Evolutionary conservation across 2,329 filamentous ascomycete genomes (phyloP).

Genomic region (Penicillium griseofulvum): DNA sequence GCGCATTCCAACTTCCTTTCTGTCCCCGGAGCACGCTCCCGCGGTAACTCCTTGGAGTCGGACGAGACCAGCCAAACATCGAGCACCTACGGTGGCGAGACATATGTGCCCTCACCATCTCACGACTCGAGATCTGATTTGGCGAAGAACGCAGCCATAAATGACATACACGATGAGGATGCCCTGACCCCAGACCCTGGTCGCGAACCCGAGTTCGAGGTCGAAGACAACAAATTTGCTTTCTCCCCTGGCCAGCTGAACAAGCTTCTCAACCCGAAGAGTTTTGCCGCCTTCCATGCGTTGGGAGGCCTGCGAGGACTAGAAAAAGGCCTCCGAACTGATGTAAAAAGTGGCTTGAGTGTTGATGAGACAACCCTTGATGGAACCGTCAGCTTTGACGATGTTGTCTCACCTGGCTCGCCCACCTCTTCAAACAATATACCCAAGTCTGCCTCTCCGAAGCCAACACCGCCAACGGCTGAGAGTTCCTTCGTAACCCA

Average conservation of each 20-base stretch:
- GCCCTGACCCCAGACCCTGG: constrained; percentile 68
- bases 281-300: constrained; percentile 68
- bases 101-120: constrained; percentile 49
- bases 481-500: constrained; percentile 6
- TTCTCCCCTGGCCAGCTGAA: constrained; percentile 70
- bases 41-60: constrained; percentile 65
- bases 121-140: constrained; percentile 45
- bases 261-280: constrained; percentile 80
- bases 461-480: background rate
- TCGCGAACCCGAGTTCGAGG: constrained; percentile 66
- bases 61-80: constrained; percentile 55
- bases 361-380: constrained; percentile 65
- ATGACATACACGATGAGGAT: constrained; percentile 60
- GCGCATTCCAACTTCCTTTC: constrained; percentile 57
- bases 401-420: constrained; percentile 41
- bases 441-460: constrained; percentile 31
- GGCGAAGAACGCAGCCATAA: constrained; percentile 51
- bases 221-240: constrained; percentile 68
- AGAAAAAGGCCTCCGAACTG: constrained; percentile 69
- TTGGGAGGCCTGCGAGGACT: constrained; percentile 70
- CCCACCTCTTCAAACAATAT: constrained; percentile 8
- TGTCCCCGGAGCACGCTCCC: constrained; percentile 61
- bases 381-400: constrained; percentile 65
- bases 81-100: constrained; percentile 53
- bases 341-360: constrained; percentile 64